phyloP scores from a whole-genome alignment of 495 filamentous ascomycete species.

The Hyaloscypha bicolor region DNA sequence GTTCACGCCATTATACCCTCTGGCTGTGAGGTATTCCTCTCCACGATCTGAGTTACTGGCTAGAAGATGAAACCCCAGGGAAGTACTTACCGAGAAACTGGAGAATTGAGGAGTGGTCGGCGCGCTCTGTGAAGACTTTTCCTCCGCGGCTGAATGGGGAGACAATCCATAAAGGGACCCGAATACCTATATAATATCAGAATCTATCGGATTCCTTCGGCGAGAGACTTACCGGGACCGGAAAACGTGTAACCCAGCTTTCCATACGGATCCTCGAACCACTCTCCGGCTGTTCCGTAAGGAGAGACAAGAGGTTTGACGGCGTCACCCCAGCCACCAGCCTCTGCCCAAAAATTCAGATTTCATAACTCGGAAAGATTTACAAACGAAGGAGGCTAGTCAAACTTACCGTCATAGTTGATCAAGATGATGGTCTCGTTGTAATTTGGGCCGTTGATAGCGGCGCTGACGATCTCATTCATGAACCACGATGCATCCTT shows the following conservation, averaged over 20 bases:
- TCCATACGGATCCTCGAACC: background rate
- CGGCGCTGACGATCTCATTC: conserved; percentile 3
- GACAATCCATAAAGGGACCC: background rate
- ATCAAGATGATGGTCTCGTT: conserved; percentile 7
- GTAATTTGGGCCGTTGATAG: conserved; percentile 1
- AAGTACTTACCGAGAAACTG: background rate
- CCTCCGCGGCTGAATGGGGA: conserved; percentile 1
- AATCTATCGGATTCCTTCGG: background rate
- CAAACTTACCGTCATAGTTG: conserved; percentile 5
- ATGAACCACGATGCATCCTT: background rate
- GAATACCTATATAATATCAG: background rate
- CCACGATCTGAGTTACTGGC: background rate
- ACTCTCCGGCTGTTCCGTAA: background rate
- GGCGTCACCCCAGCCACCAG: background rate
- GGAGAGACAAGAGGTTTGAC: background rate
- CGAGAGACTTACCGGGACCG: background rate
- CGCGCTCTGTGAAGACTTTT: conserved; percentile 2
- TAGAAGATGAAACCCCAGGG: background rate
- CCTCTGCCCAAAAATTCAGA: background rate
- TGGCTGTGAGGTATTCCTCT: conserved; percentile 6
- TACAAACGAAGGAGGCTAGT: too few relatives aligned
- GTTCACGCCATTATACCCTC: background rate
- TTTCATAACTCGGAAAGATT: too few relatives aligned
- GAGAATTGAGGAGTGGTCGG: background rate
- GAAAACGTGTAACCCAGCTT: conserved; percentile 1